These are phyloP conservation scores for Pseudogymnoascus sp. DNA, from an alignment of 2,329 filamentous ascomycete genomes.

Conservation along the genomic window DNA sequence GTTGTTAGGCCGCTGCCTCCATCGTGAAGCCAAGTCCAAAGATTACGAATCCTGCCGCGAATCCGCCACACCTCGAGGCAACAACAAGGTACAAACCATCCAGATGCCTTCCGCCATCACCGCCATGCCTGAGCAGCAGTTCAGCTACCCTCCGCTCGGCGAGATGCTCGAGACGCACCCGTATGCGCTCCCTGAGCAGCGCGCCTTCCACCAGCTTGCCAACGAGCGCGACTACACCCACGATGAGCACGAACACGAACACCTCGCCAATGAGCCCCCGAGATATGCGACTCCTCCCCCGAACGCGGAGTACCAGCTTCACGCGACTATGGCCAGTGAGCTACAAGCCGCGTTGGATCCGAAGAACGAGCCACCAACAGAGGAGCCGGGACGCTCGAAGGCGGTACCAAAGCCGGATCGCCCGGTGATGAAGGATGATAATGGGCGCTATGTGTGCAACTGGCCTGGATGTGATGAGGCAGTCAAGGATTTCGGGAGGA, in stretches of 20 bases:
- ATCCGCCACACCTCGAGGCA: conserved; percentile 2
- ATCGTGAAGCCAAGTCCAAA: conserved; percentile 6
- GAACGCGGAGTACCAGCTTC: conserved; percentile 15
- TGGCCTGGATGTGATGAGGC: conserved; percentile 60
- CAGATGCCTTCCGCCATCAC: conserved; percentile 4
- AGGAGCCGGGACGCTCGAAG: conserved; percentile 32
- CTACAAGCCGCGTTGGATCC: conserved; percentile 16
- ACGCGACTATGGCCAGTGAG: conserved; percentile 16
- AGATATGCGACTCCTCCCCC: conserved; percentile 22
- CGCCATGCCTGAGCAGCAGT: conserved; percentile 10
- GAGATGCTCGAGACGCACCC: conserved; percentile 5
- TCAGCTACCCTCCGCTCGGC: conserved; percentile 10
- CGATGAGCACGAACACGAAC: conserved; percentile 15
- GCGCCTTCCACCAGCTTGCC: conserved; percentile 9
- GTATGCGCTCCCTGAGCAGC: conserved; percentile 2
- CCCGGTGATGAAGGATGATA: conserved; percentile 49
- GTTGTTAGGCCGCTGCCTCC: conserved; percentile 3
- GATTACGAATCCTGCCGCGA: conserved; percentile 5
- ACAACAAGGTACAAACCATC: not conserved
- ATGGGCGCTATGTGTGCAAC: conserved; percentile 71
- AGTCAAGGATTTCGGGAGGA: conserved; percentile 60
- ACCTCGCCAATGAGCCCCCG: conserved; percentile 22
- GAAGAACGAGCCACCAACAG: conserved; percentile 24
- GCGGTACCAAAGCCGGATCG: conserved; percentile 51
- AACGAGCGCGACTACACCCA: conserved; percentile 11